These are phyloP conservation scores for Hypoxylon cercidicola DNA, from an alignment of 495 filamentous ascomycete species.

Conservation along the genomic window DNA sequence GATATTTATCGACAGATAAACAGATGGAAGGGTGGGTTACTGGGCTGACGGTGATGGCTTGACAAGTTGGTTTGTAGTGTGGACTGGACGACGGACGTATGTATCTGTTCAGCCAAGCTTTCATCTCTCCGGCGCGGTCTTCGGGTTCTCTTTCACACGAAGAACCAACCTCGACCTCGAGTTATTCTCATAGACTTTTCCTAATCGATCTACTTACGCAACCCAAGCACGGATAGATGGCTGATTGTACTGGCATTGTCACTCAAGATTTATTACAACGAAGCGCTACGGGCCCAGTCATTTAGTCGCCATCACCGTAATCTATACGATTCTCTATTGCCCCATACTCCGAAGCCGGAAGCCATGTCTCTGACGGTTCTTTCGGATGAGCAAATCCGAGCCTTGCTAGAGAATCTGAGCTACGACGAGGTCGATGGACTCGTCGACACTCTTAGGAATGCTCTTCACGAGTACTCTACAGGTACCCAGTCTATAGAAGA, in stretches of 20 bases:
- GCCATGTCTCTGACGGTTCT: slow-evolving; percentile 82
- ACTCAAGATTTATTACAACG: slow-evolving; percentile 1
- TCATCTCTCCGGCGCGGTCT: slow-evolving; percentile 6
- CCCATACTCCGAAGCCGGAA: slow-evolving; percentile 18
- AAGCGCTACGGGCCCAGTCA: slow-evolving; percentile 1
- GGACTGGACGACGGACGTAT: slow-evolving; percentile 2
- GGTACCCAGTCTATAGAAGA: slow-evolving; percentile 62
- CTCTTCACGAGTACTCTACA: slow-evolving; percentile 85
- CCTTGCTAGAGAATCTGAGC: slow-evolving; percentile 76
- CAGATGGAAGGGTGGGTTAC: slow-evolving; percentile 7
- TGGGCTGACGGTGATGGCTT: neutral
- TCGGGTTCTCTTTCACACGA: slow-evolving; percentile 13
- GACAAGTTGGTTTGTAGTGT: too few relatives aligned
- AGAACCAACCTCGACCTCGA: slow-evolving; percentile 15
- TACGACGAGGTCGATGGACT: slow-evolving; percentile 73
- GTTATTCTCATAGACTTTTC: slow-evolving; percentile 2
- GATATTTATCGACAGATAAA: neutral
- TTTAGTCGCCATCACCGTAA: slow-evolving; percentile 7
- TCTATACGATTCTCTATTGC: neutral
- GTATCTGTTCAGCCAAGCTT: slow-evolving; percentile 30
- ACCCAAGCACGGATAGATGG: slow-evolving; percentile 5
- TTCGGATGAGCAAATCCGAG: slow-evolving; percentile 73
- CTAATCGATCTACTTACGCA: slow-evolving; percentile 8
- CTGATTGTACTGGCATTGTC: slow-evolving; percentile 3
- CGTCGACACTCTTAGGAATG: slow-evolving; percentile 71